Evolutionary conservation across 73 alveolate genomes (phyloP).

Genomic region (Effrenium voratum): DNA sequence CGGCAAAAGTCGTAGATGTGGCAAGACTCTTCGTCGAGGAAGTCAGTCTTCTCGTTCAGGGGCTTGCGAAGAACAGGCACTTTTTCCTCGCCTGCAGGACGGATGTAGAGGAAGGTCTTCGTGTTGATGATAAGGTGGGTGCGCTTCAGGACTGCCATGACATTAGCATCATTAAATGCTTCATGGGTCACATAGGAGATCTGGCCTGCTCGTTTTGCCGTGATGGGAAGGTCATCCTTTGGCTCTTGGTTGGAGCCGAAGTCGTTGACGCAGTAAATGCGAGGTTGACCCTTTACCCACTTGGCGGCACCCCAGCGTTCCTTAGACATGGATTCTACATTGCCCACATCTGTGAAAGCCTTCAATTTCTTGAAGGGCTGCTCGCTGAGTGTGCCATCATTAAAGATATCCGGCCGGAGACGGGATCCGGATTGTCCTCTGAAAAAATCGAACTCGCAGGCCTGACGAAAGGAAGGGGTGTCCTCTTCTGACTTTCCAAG

Average conservation of each 20-base stretch:
- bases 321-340: conserved; percentile 1
- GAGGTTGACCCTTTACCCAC: conserved; percentile 57
- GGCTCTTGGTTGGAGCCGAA: background rate
- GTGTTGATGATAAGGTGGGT: conserved; percentile 23
- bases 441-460: conserved; percentile 8
- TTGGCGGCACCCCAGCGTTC: conserved; percentile 63
- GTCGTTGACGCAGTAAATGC: conserved; percentile 32
- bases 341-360: conserved; percentile 31
- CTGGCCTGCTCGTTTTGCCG: background rate
- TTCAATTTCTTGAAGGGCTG: conserved; percentile 21
- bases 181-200: background rate
- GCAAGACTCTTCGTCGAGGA: background rate
- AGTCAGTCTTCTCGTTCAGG: background rate
- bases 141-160: conserved; percentile 39
- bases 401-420: background rate
- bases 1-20: background rate
- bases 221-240: background rate
- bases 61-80: background rate
- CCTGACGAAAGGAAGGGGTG: background rate
- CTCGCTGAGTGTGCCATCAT: background rate
- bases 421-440: conserved; percentile 12
- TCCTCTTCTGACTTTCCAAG: background rate
- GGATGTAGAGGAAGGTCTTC: conserved; percentile 17
- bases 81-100: conserved; percentile 9
- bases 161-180: background rate